Percentiles rank a stretch among this genome's conserved stretches.
Evolutionary conservation across 345 rosid genomes (phyloP).

Genomic region (Noccaea caerulescens): DNA sequence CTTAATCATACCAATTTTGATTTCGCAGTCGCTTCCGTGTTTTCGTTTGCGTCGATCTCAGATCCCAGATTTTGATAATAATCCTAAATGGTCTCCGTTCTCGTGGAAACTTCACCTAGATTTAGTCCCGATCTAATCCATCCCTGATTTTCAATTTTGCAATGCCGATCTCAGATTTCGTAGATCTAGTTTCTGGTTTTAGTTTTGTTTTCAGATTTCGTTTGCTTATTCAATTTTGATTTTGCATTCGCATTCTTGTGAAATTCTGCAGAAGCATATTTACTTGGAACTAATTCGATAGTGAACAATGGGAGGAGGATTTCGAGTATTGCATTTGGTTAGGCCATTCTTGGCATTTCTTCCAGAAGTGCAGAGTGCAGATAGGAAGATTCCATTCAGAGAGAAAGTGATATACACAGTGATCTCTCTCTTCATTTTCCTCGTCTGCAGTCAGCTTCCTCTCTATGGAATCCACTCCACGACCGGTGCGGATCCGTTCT

Average conservation of each 20-base stretch:
- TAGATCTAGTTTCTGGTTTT: slow-evolving; percentile 18
- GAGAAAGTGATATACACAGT: slow-evolving; percentile 84
- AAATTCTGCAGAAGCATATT: slow-evolving; percentile 3
- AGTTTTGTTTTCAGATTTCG: neutral
- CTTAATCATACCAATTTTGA: neutral
- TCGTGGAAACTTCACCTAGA: slow-evolving; percentile 5
- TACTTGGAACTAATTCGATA: neutral
- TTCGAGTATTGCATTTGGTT: slow-evolving; percentile 75
- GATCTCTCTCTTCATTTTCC: slow-evolving; percentile 71
- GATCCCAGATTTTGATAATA: neutral
- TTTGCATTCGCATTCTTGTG: neutral
- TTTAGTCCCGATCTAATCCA: slow-evolving; percentile 1
- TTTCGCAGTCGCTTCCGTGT: neutral
- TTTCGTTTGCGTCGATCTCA: neutral
- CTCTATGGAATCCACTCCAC: slow-evolving; percentile 74
- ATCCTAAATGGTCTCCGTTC: neutral
- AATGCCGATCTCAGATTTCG: slow-evolving; percentile 22
- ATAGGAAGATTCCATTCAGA: slow-evolving; percentile 70
- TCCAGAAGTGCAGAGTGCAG: slow-evolving; percentile 79
- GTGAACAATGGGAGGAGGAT: slow-evolving; percentile 65
- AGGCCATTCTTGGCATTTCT: slow-evolving; percentile 72
- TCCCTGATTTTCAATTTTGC: neutral
- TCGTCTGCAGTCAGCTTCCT: slow-evolving; percentile 82
- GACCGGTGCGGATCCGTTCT: slow-evolving; percentile 77
- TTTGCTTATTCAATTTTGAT: neutral